These are phyloP conservation scores for Diaporthe aspalathi DNA, from an alignment of 2,329 filamentous ascomycete genomes.

Conservation along the genomic window DNA sequence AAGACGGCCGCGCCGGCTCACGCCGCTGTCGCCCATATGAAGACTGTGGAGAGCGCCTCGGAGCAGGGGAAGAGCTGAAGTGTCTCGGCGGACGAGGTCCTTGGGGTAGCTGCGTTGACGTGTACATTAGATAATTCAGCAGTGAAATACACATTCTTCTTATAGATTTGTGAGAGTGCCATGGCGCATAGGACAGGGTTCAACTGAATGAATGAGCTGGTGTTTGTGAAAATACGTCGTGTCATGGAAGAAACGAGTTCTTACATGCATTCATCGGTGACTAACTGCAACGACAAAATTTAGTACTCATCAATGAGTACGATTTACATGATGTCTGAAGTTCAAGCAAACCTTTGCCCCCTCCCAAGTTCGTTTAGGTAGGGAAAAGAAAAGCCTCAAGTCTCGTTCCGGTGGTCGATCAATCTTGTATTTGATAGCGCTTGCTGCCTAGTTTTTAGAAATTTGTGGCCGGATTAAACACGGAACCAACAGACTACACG, in stretches of 20 bases:
- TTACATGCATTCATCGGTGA: no score
- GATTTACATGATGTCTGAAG: neutral
- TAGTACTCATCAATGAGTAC: no score
- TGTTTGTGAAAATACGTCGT: no score
- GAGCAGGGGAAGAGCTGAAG: slow-evolving; percentile 14
- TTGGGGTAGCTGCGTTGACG: neutral
- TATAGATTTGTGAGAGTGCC: neutral
- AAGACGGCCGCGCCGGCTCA: slow-evolving; percentile 2
- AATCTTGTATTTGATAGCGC: neutral
- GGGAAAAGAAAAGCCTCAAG: neutral
- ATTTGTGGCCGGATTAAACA: no score
- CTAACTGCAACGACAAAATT: no score
- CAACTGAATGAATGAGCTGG: neutral
- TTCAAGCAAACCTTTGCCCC: neutral
- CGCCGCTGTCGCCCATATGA: slow-evolving; percentile 5
- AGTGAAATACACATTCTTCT: slow-evolving; percentile 1
- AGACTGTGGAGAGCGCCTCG: slow-evolving; percentile 28
- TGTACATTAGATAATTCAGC: neutral
- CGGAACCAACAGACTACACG: no score
- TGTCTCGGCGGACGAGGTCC: neutral
- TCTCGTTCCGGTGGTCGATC: slow-evolving; percentile 14
- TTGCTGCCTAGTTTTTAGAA: no score
- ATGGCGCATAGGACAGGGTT: neutral
- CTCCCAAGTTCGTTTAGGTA: neutral
- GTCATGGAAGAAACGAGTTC: no score